These are phyloP conservation scores for Yamadazyma insecticola DNA, from an alignment of 805 yeast species.

Conservation along the genomic window DNA sequence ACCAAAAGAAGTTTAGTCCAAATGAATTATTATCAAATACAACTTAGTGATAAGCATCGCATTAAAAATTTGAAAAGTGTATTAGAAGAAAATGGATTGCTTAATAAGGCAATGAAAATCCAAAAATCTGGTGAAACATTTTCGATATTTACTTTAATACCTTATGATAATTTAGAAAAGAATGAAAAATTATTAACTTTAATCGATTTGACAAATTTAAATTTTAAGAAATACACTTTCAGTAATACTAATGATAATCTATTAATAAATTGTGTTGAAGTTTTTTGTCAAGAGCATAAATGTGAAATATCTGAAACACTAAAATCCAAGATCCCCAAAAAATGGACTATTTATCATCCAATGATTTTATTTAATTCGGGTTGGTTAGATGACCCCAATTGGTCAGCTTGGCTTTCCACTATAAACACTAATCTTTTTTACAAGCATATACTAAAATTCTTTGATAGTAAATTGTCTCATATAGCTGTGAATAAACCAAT, in stretches of 20 bases:
- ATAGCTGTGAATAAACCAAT: constrained; percentile 73
- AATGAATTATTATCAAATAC: constrained; percentile 4
- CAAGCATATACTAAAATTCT: constrained; percentile 4
- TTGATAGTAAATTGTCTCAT: constrained; percentile 40
- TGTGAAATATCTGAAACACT: constrained; percentile 1
- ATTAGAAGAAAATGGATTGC: constrained; percentile 1
- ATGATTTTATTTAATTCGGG: constrained; percentile 52
- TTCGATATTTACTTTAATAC: constrained; percentile 2
- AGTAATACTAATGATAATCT: too few species aligned
- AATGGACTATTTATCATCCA: constrained; percentile 65
- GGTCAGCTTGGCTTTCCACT: constrained; percentile 19
- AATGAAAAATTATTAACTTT: too few species aligned
- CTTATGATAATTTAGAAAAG: too few species aligned
- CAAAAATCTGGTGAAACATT: background rate
- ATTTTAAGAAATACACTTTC: too few species aligned
- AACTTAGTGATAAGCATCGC: background rate
- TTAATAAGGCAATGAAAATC: constrained; percentile 4
- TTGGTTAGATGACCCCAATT: constrained; percentile 37
- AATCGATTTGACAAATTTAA: too few species aligned
- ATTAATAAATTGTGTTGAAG: too few species aligned
- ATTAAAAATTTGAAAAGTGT: constrained; percentile 3
- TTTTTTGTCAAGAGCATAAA: constrained; percentile 1
- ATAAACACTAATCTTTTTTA: constrained; percentile 13
- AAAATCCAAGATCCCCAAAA: constrained; percentile 36
- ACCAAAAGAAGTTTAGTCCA: too few species aligned